phyloP scores from a whole-genome alignment of 495 filamentous ascomycete species.

The Talaromyces proteolyticus region DNA sequence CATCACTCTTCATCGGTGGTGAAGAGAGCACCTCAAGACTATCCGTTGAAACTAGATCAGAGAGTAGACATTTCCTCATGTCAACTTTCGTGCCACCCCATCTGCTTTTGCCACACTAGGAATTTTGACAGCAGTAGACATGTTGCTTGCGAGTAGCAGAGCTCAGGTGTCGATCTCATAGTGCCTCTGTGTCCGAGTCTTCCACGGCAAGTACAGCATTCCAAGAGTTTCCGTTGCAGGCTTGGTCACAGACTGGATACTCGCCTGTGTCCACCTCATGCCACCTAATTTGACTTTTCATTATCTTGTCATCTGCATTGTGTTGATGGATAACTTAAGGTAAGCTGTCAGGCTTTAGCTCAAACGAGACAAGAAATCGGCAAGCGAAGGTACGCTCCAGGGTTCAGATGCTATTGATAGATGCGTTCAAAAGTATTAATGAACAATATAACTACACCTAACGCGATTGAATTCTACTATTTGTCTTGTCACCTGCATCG shows the following conservation, averaged over 20 bases:
- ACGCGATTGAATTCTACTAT: background rate
- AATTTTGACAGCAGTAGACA: constrained; percentile 51
- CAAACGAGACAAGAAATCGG: constrained; percentile 39
- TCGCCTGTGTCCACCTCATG: constrained; percentile 10
- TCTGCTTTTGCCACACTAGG: no score
- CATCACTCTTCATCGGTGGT: no score
- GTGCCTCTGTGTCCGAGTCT: background rate
- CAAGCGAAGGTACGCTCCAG: constrained; percentile 25
- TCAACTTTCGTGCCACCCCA: no score
- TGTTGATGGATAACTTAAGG: constrained; percentile 18
- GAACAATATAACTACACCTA: background rate
- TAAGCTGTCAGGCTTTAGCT: constrained; percentile 33
- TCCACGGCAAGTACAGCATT: constrained; percentile 17
- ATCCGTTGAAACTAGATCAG: no score
- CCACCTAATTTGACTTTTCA: constrained; percentile 34
- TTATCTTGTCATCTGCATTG: constrained; percentile 31
- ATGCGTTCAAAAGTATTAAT: background rate
- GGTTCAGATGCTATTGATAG: constrained; percentile 44
- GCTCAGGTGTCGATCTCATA: constrained; percentile 25
- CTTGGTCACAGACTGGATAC: constrained; percentile 17
- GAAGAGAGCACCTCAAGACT: no score
- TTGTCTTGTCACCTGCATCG: constrained; percentile 29
- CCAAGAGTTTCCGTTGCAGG: constrained; percentile 33
- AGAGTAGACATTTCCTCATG: no score
- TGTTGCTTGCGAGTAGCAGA: constrained; percentile 34